Conservation (phyloP, 2,329 filamentous ascomycete species). For the Xylariaceae sp. region DNA sequence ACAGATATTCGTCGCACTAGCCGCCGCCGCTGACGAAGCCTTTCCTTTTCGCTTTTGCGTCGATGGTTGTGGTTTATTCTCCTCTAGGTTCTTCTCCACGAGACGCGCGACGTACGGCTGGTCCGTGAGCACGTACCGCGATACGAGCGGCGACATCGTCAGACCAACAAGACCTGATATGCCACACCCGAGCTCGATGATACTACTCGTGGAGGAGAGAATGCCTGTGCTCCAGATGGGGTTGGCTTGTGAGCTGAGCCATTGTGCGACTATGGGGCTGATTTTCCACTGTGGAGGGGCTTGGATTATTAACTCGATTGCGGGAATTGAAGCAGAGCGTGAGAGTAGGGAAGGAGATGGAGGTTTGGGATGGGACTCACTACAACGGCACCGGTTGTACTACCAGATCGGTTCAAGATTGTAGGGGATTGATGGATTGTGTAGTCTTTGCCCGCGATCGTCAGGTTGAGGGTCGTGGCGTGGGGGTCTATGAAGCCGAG, state of each 20-base stretch:
- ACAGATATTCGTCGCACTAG: constrained; percentile 38
- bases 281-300: constrained; percentile 64
- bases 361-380: constrained; percentile 4
- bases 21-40: background rate
- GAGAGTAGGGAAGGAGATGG: background rate
- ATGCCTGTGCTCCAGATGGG: constrained; percentile 53
- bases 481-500: constrained; percentile 80
- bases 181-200: constrained; percentile 85
- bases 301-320: background rate
- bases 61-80: constrained; percentile 41
- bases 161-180: constrained; percentile 76
- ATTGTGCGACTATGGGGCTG: constrained; percentile 74
- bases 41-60: constrained; percentile 25
- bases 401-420: constrained; percentile 66
- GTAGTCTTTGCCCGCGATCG: constrained; percentile 64
- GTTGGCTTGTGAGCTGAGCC: constrained; percentile 63
- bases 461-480: constrained; percentile 59
- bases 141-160: constrained; percentile 55
- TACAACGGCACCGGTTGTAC: constrained; percentile 75
- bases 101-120: constrained; percentile 77
- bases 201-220: constrained; percentile 49
- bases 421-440: constrained; percentile 78
- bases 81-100: constrained; percentile 68
- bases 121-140: constrained; percentile 74
- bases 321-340: background rate